Percentiles rank a stretch among this genome's conserved stretches.
Conservation (phyloP, 2,329 filamentous ascomycete species). For the Aspergillus eucalypticola region DNA sequence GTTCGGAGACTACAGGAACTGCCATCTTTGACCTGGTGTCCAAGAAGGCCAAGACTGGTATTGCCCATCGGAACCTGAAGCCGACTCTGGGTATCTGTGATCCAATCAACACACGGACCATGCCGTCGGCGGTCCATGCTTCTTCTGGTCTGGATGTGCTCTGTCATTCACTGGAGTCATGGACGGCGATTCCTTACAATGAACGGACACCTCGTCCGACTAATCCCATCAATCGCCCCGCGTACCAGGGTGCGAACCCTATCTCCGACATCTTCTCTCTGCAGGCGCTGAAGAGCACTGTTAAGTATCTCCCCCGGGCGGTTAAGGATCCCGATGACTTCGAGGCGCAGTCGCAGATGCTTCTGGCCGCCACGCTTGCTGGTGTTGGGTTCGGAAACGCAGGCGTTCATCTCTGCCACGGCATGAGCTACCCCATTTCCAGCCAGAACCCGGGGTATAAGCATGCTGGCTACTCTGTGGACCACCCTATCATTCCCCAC, state of each 20-base stretch:
- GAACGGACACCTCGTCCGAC: slow-evolving; percentile 79
- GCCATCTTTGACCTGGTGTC: slow-evolving; percentile 95
- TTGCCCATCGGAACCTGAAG: slow-evolving; percentile 93
- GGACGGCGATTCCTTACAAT: slow-evolving; percentile 94
- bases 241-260: slow-evolving; percentile 95
- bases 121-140: slow-evolving; percentile 92
- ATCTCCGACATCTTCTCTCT: slow-evolving; percentile 97
- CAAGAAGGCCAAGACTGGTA: slow-evolving; percentile 89
- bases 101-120: slow-evolving; percentile 88
- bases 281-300: slow-evolving; percentile 75
- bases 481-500: slow-evolving; percentile 82
- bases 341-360: slow-evolving; percentile 93
- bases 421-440: slow-evolving; percentile 97
- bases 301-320: slow-evolving; percentile 89
- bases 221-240: slow-evolving; percentile 87
- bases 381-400: slow-evolving; percentile 98
- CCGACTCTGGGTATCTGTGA: slow-evolving; percentile 87
- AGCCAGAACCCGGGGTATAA: slow-evolving; percentile 91
- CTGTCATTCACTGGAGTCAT: slow-evolving; percentile 92
- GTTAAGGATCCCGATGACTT: slow-evolving; percentile 85
- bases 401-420: slow-evolving; percentile 84
- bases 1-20: slow-evolving; percentile 93
- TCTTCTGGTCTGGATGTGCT: slow-evolving; percentile 91
- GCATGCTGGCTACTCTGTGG: slow-evolving; percentile 81
- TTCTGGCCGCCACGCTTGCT: slow-evolving; percentile 88